Evolutionary conservation across 129 eudicot species (phyloP), one percentile per base, ranked within the genome.

Genomic region (sunflower (Helianthus annuus)): DNA sequence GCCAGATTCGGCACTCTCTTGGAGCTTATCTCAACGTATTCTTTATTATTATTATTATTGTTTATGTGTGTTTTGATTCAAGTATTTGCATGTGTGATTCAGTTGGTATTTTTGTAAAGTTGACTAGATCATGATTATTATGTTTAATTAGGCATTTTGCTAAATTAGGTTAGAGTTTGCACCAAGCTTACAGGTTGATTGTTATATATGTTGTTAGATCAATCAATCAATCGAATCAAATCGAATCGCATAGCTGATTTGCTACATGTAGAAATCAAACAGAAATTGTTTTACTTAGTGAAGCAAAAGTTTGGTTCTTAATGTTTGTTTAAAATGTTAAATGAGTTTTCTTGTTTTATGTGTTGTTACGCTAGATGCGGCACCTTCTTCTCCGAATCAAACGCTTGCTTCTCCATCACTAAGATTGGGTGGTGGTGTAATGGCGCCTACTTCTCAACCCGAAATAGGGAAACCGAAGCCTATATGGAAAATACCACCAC

Each of bases 401-500:
- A 78, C 79, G 68, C 59, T 79, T 45, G 74, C 73, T 80, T 58
- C 83, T 38, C 74, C 91, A 68, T 73, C 74, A 45, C 68, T 59
- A 68, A 70, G 68, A 76, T 60, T 57, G 34, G 76, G 68, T 58
- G 46, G 19, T 57, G 67, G 27, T 15, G 51, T 42, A n/a, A 78
- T 79, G 74, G 78, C 73, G 55, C 82, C 82, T 10, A 64, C 42
- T 19, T 11, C 77, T 51, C 80, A 79, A 62, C 77, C 84, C 42
- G 56, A 39, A 40, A 53, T 34, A 22, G 64, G 67, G 72, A 60
- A 66, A 58, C 14, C 69, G 32, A 80, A 71, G 61, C 84, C 91
- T 29, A 74, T 90, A 55, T 86, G 97, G 99, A 68, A 81, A 71
- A 59, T 58, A 5, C 91, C 99, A 53, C 81, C 96, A 51, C 44